Base-by-base conservation (phyloP, 768 basidiomycete genomes). In the Sarcomyxa edulis region DNA sequence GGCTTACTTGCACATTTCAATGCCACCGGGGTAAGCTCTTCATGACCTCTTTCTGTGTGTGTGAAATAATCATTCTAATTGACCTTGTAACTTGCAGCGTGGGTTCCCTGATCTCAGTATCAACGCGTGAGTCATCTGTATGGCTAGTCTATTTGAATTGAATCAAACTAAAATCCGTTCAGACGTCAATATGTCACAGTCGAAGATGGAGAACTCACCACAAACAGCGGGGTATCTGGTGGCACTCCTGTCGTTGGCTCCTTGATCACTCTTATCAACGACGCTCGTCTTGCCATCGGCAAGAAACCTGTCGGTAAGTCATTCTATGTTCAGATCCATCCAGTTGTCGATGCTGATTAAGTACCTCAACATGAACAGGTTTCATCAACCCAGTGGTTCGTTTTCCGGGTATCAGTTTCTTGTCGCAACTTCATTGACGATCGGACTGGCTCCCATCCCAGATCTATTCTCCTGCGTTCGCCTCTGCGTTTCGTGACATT, bases 351-450 rank as follows among this genome's bases (percentile, higher is more conserved):
- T 24, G n/a, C n/a, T n/a, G n/a, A n/a, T n/a, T n/a, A n/a, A n/a
- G n/a, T 27, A 27, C 9, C 28, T n/a, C n/a, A n/a, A 19, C 16
- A n/a, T 20, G 16, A 9, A n/a, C 29, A 62, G 60, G 64, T 2
- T 71, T 73, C 51, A 68, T 73, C 41, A 72, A 74, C 47, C 70
- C 71, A 19, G 52, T 58, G 18, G 65, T 68, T 40, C n/a, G 60
- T 32, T 38, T 35, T 39, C 16, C 38, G 9, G 12, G 12, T 32
- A 39, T 20, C 38, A 26, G 14, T 5, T 23, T 5, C 36, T 36
- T 18, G 16, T 28, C n/a, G 24, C 36, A 19, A 37, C 24, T 19
- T 35, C 6, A 18, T 21, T 39, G 2, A 5, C n/a, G n/a, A n/a
- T n/a, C n/a, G n/a, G n/a, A n/a, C n/a, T n/a, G n/a, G n/a, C n/a